Evolutionary conservation across 768 basidiomycete genomes (phyloP), one percentile per base, ranked within the genome.

Genomic region (Agaricus bisporus): DNA sequence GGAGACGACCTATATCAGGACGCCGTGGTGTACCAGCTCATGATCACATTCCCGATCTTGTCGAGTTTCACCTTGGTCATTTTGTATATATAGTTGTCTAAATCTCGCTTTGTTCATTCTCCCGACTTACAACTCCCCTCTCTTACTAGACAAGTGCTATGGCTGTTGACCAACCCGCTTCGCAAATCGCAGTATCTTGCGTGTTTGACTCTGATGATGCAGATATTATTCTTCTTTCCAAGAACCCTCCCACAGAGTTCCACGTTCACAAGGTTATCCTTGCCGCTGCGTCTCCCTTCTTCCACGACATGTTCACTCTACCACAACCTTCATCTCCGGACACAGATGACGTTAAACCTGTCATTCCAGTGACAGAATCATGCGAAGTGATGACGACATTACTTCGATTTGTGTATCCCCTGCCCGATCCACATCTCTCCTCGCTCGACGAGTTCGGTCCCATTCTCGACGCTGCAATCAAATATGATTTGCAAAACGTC

Each of bases 271-370:
- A 74, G 56, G 78, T 75, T 64, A 76, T 89, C 56, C 77, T 90
- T 45, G 68, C 78, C 10, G 70, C 73, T 4, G 82, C 83, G 1
- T 88, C 87, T 5, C 74, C 81, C 2, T 84, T 88, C 68, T 90
- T 88, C 66, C 63, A 66, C 48, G 78, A 83, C 51, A 81, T 88
- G 82, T 83, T 89, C 61, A 65, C 78, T 18, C 69, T 88, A 15
- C 84, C 86, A 4, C 85, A 86, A 57, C 59, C 39, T 42, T 66
- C 53, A n/a, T 41, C 4, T 18, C 47, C 28, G 9, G 57, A 47
- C 17, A 12, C 22, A 15, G 22, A 42, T 15, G 61, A 61, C 15
- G 56, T 58, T 14, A 62, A 66, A 22, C 80, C 81, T 9, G 58
- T 78, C 45, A 73, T 89, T 26, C 77, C 81, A 1, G 70, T 87